phyloP scores from a whole-genome alignment of 208 protist genomes.

The Leptomonas pyrrhocoris region DNA sequence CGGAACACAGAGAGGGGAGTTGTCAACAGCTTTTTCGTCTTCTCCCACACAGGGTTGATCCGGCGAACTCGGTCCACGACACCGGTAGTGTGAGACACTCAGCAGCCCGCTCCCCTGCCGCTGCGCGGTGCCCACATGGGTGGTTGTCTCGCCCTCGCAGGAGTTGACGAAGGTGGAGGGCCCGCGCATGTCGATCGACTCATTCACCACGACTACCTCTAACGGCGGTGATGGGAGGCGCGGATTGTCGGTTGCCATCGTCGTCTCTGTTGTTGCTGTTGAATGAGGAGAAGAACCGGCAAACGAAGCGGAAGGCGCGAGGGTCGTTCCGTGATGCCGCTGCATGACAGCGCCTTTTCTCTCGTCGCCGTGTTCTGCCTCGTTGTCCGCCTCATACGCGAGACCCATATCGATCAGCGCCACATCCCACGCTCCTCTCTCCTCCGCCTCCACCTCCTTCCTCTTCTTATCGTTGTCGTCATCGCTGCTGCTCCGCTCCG shows the following conservation, averaged over 20 bases:
- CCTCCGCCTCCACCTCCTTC: no score
- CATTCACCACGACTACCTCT: background rate
- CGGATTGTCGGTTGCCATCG: background rate
- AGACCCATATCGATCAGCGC: background rate
- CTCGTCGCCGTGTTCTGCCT: background rate
- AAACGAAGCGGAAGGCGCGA: no score
- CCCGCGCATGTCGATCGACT: background rate
- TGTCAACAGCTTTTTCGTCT: background rate
- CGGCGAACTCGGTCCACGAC: background rate
- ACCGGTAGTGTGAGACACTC: background rate
- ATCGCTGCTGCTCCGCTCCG: background rate
- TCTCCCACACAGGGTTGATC: background rate
- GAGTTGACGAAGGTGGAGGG: background rate
- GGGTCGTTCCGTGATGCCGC: background rate
- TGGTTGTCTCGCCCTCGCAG: background rate
- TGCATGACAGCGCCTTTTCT: background rate
- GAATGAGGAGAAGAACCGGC: no score
- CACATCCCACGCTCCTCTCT: background rate
- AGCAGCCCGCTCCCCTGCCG: background rate
- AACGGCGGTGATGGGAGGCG: background rate
- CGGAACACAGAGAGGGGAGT: no score
- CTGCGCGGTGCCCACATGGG: background rate
- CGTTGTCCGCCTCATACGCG: slow-evolving; percentile 8
- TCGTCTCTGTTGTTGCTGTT: no score
- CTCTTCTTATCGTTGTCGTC: background rate